phyloP scores from a whole-genome alignment of 805 yeast species.

The Candida koratica region DNA sequence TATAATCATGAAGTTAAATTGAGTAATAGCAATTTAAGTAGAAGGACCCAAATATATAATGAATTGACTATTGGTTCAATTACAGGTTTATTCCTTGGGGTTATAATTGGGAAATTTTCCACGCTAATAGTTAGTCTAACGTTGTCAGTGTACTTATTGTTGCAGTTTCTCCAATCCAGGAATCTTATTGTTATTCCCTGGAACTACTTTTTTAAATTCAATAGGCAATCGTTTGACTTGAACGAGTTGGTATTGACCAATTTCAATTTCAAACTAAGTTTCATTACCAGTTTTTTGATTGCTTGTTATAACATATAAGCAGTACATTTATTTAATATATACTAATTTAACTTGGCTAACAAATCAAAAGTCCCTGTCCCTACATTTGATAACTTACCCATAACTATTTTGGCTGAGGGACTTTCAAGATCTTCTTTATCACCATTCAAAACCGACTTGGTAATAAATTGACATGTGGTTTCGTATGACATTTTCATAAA shows the following conservation, averaged over 20 bases:
- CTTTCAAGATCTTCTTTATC: slow-evolving; percentile 83
- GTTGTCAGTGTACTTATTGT: slow-evolving; percentile 39
- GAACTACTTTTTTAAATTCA: slow-evolving; percentile 32
- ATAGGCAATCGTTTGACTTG: slow-evolving; percentile 39
- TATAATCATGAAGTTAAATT: slow-evolving; percentile 1
- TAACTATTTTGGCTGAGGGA: slow-evolving; percentile 89
- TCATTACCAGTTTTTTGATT: slow-evolving; percentile 50
- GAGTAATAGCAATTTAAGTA: not conserved
- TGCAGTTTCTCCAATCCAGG: slow-evolving; percentile 55
- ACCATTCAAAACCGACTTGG: slow-evolving; percentile 91
- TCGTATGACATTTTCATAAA: slow-evolving; percentile 99
- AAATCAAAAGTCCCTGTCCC: slow-evolving; percentile 97
- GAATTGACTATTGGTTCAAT: slow-evolving; percentile 63
- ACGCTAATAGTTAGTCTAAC: slow-evolving; percentile 49
- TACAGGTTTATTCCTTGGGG: slow-evolving; percentile 56
- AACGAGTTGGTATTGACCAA: slow-evolving; percentile 51
- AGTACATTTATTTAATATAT: slow-evolving; percentile 4
- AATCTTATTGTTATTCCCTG: slow-evolving; percentile 49
- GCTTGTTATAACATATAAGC: slow-evolving; percentile 49
- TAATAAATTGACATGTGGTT: slow-evolving; percentile 95
- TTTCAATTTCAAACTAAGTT: slow-evolving; percentile 59
- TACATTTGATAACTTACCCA: slow-evolving; percentile 84
- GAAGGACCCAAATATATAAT: slow-evolving; percentile 42
- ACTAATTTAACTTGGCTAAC: slow-evolving; percentile 33
- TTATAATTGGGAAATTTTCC: slow-evolving; percentile 58